Evolutionary conservation across 352 stramenopile genomes (phyloP), one percentile per base, ranked within the genome.

Genomic region (Phytopythium litorale): DNA sequence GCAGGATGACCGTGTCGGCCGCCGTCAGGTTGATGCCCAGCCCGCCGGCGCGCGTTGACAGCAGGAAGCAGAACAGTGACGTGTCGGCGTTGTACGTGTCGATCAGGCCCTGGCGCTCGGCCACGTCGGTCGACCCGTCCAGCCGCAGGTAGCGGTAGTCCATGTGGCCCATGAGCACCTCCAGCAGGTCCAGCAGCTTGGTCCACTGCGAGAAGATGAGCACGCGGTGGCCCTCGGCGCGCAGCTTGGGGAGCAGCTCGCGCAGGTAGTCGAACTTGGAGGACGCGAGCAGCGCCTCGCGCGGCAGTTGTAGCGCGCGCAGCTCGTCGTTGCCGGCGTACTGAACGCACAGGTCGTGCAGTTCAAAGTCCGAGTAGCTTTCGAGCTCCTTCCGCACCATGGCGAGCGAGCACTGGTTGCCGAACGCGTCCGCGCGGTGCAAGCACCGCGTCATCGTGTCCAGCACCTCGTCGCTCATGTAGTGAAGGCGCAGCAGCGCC

Each of bases 151-250:
- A 95, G 7, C 79, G 81, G 48, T 88, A 90, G 11, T 87, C 62
- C 73, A 92, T 79, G 63, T 91, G 71, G 6, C 72, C 49, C 80
- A 94, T 94, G 28, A 93, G 67, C 46, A 96, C 77, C 61, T 96
- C 88, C 28, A 99, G 70, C n/a, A 99, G 73, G 72, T 99, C 94
- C 25, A 99, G 66, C 37, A 98, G 78, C 49, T 91, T 97, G 28
- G 94, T 98, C 96, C 96, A 98, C 66, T 98, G 94, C 8, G 94
- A 98, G 69, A 99, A 99, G 38, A 99, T 96, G 15, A 99, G 72
- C 19, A 99, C 89, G 37, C 96, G 85, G 65, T 99, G 97, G 2
- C 93, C 95, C 18, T 98, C 77, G 15, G 59, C 45, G 25, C 75
- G 65, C 35, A 98, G 79, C 18, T 93, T 79, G 0, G 97, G 96